phyloP scores from a whole-genome alignment of 768 basidiomycete species.

The Naganishia randhawae region DNA sequence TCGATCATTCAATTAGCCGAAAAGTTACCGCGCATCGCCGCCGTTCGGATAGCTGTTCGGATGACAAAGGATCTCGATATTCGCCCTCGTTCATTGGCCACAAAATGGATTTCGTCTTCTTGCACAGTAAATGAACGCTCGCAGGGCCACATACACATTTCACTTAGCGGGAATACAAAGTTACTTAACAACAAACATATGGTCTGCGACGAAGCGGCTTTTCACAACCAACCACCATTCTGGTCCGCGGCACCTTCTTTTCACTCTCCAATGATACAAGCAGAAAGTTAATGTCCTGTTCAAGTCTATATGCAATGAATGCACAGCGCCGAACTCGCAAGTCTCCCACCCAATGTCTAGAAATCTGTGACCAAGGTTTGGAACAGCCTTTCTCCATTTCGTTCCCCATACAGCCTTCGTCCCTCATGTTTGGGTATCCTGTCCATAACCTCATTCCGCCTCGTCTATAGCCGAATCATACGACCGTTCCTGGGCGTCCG shows the following conservation, averaged over 20 bases:
- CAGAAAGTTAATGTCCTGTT: not conserved
- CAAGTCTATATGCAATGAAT: not conserved
- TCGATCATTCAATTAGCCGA: constrained; percentile 6
- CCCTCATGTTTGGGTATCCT: too few species aligned
- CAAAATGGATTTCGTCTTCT: not conserved
- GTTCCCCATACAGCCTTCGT: too few species aligned
- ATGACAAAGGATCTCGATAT: constrained; percentile 18
- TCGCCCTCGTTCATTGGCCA: not conserved
- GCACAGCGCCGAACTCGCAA: not conserved
- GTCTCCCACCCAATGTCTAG: too few species aligned
- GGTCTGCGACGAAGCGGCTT: not conserved
- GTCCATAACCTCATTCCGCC: not conserved
- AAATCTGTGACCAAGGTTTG: not conserved
- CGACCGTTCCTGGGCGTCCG: not conserved
- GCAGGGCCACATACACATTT: not conserved
- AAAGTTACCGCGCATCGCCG: constrained; percentile 18
- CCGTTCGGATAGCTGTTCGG: not conserved
- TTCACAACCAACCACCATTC: not conserved
- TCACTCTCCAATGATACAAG: not conserved
- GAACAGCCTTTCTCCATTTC: too few species aligned
- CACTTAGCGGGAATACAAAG: constrained; percentile 1
- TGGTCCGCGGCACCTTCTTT: not conserved
- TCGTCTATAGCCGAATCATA: not conserved
- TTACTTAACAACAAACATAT: not conserved
- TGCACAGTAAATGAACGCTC: not conserved